Percentiles rank a stretch among this genome's conserved stretches.
These are phyloP conservation scores for Vitis amurensis DNA, from an alignment of 164 flowering plant species.

Conservation along the genomic window DNA sequence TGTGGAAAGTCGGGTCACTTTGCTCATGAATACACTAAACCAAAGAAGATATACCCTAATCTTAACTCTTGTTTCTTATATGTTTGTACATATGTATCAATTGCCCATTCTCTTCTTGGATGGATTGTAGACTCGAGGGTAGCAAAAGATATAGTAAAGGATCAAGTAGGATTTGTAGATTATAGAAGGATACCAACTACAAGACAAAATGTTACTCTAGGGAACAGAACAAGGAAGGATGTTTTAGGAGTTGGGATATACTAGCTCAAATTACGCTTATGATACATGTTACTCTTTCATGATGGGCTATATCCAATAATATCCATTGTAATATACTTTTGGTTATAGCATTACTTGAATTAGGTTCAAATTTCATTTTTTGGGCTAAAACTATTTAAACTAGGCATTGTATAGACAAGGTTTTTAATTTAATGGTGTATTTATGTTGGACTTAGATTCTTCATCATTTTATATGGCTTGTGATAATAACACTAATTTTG, in stretches of 20 bases:
- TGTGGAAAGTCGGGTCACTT: too few relatives aligned
- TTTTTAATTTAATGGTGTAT: background rate
- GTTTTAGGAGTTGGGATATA: too few relatives aligned
- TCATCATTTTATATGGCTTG: background rate
- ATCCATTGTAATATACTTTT: too few relatives aligned
- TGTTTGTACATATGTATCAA: background rate
- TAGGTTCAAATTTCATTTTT: background rate
- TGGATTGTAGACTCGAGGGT: constrained; percentile 4
- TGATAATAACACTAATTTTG: background rate
- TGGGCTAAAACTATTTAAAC: background rate
- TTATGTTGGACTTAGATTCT: background rate
- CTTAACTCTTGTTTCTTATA: background rate
- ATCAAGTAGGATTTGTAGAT: background rate
- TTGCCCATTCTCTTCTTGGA: constrained; percentile 5
- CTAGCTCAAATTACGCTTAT: too few relatives aligned
- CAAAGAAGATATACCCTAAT: constrained; percentile 1
- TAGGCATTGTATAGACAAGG: background rate
- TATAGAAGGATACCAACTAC: background rate
- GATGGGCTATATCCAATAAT: too few relatives aligned
- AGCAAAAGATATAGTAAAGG: background rate
- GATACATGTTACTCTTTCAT: too few relatives aligned
- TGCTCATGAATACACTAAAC: constrained; percentile 14
- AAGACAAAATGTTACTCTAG: background rate
- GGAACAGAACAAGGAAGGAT: background rate
- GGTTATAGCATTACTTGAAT: too few relatives aligned